These are phyloP conservation scores for Bretschneidera sinensis DNA, from an alignment of 345 rosid genomes.

Conservation along the genomic window DNA sequence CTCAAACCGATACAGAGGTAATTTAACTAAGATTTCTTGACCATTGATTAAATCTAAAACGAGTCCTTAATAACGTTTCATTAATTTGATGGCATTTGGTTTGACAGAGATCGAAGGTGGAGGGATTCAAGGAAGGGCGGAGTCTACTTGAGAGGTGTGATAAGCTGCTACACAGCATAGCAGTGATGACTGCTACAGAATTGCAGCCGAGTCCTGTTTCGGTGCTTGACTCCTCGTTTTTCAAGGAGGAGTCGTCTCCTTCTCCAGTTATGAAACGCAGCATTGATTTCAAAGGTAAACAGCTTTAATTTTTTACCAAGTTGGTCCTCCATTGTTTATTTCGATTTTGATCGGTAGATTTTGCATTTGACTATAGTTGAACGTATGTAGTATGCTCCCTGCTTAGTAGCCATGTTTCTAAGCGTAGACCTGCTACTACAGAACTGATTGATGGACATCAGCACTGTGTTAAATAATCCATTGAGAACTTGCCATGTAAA, in stretches of 20 bases:
- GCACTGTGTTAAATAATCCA: neutral
- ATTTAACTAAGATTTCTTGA: neutral
- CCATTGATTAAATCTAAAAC: no score
- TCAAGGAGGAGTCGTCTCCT: conserved; percentile 79
- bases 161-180: conserved; percentile 81
- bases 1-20: conserved; percentile 65
- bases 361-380: conserved; percentile 19
- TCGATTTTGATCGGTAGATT: conserved; percentile 18
- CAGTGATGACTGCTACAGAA: conserved; percentile 69
- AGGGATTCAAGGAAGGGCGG: conserved; percentile 60
- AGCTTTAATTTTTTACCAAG: neutral
- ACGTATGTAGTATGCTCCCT: conserved; percentile 20
- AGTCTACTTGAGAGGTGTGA: conserved; percentile 77
- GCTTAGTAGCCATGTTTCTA: no score
- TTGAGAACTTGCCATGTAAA: neutral
- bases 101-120: conserved; percentile 49
- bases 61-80: neutral
- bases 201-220: conserved; percentile 96
- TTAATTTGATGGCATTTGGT: no score
- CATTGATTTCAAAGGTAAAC: conserved; percentile 69
- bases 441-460: no score
- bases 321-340: no score
- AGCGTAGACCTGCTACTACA: no score
- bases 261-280: conserved; percentile 80
- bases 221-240: conserved; percentile 82